Evolutionary conservation across 306 rosid species (phyloP).

Genomic region (Sechiopsis laciniata): DNA sequence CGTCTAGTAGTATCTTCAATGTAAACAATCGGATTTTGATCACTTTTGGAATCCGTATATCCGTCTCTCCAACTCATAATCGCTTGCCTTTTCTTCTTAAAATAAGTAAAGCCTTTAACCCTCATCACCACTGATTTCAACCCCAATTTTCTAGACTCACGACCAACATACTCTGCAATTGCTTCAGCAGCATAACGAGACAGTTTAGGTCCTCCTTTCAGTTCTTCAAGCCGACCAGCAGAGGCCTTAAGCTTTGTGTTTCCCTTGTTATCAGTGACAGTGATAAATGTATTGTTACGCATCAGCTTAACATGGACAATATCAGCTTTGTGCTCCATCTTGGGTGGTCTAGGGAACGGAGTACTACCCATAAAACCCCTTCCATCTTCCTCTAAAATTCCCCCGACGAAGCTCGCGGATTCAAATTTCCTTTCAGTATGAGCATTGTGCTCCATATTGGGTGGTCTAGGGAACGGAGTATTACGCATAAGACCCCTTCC

Average conservation of each 20-base stretch:
- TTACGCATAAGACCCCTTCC: conserved; percentile 19
- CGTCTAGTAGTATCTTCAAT: conserved; percentile 61
- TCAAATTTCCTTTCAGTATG: conserved; percentile 26
- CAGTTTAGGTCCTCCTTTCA: conserved; percentile 60
- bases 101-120: conserved; percentile 64
- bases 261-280: conserved; percentile 66
- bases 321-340: conserved; percentile 52
- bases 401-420: conserved; percentile 58
- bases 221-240: conserved; percentile 52
- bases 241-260: conserved; percentile 59
- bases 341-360: conserved; percentile 20
- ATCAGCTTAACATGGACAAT: conserved; percentile 68
- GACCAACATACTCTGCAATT: conserved; percentile 65
- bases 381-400: conserved; percentile 40
- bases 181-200: conserved; percentile 71
- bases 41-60: conserved; percentile 44
- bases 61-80: conserved; percentile 72
- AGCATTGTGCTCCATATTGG: conserved; percentile 19
- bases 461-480: too few species aligned
- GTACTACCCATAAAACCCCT: conserved; percentile 22
- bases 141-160: conserved; percentile 53
- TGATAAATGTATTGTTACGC: conserved; percentile 66
- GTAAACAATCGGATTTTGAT: conserved; percentile 46
- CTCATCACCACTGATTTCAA: conserved; percentile 68
- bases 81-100: conserved; percentile 68